These are phyloP conservation scores for Coniochaeta hoffmannii DNA, from an alignment of 2,329 filamentous ascomycete species.

Conservation along the genomic window DNA sequence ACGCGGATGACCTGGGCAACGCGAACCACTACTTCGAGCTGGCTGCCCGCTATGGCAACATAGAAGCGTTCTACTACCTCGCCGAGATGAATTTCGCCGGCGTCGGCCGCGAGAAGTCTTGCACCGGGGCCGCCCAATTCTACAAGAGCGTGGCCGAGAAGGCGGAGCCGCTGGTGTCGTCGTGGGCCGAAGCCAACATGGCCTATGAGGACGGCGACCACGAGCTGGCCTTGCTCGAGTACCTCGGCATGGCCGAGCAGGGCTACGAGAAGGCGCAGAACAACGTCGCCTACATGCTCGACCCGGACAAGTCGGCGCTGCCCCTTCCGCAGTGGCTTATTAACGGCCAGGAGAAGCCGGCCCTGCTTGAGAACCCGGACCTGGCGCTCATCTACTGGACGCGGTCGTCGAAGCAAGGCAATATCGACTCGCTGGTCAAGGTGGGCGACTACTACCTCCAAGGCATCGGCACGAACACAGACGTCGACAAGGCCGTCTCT, in stretches of 20 bases:
- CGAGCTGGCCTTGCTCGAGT: constrained; percentile 72
- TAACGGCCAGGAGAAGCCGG: constrained; percentile 25
- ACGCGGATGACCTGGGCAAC: constrained; percentile 59
- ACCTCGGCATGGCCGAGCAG: constrained; percentile 85
- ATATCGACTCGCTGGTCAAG: constrained; percentile 91
- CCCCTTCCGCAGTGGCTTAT: constrained; percentile 48
- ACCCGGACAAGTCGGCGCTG: constrained; percentile 59
- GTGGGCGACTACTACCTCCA: constrained; percentile 96
- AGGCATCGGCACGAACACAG: constrained; percentile 65
- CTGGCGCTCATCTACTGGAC: constrained; percentile 92
- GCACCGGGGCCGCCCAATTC: constrained; percentile 67
- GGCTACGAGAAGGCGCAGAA: constrained; percentile 85
- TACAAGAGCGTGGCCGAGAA: constrained; percentile 76
- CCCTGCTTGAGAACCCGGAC: constrained; percentile 42
- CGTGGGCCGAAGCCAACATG: constrained; percentile 74
- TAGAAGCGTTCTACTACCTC: constrained; percentile 88
- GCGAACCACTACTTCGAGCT: constrained; percentile 85
- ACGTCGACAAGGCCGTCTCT: constrained; percentile 79
- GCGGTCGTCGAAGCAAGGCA: constrained; percentile 83
- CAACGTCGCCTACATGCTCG: constrained; percentile 82
- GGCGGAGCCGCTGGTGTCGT: constrained; percentile 65
- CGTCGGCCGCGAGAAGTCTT: constrained; percentile 72
- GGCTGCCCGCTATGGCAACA: constrained; percentile 72
- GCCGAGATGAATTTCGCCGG: constrained; percentile 80
- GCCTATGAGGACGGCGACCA: constrained; percentile 74